These are phyloP conservation scores for Hirschioporus abietinus DNA, from an alignment of 768 basidiomycete species.

Conservation along the genomic window DNA sequence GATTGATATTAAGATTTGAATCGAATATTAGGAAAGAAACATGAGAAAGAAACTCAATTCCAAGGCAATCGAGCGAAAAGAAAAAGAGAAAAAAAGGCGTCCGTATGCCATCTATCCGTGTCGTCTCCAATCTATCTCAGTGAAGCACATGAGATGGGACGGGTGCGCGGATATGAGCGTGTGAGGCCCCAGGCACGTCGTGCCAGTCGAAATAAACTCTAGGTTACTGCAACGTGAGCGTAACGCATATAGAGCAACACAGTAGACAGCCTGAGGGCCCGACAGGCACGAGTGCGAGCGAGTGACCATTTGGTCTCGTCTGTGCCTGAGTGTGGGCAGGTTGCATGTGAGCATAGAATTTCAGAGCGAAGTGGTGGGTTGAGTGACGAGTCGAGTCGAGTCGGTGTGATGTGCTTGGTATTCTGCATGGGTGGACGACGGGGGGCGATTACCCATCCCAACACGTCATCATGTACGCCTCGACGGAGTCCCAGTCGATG, in stretches of 20 bases:
- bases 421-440: too few species aligned
- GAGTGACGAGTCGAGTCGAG: too few species aligned
- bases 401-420: too few species aligned
- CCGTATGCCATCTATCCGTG: not conserved
- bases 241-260: not conserved
- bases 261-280: too few species aligned
- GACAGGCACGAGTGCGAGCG: not conserved
- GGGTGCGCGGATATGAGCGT: not conserved
- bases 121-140: not conserved
- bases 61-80: not conserved
- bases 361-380: too few species aligned
- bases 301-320: not conserved
- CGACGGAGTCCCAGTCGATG: conserved; percentile 3
- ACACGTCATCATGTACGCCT: not conserved
- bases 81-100: not conserved
- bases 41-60: not conserved
- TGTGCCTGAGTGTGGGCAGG: not conserved
- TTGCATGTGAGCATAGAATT: not conserved
- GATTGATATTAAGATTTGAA: not conserved
- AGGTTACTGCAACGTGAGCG: not conserved
- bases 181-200: not conserved
- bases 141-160: not conserved
- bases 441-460: conserved; percentile 2
- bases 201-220: not conserved
- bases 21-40: not conserved